Evolutionary conservation across 306 rosid genomes (phyloP).

Genomic region (Pachyrhizus erosus): DNA sequence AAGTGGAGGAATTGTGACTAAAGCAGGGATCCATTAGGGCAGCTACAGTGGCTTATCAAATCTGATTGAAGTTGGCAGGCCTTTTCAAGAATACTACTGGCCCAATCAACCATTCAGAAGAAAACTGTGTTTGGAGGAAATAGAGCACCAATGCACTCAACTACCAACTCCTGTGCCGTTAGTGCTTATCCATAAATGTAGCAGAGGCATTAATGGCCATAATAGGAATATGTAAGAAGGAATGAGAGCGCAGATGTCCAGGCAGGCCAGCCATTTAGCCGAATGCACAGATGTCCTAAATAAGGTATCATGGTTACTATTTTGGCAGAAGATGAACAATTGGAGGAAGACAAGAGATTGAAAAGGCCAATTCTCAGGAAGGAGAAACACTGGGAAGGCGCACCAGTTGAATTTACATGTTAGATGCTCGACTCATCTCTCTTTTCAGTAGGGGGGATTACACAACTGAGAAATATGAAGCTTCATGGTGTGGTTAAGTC

Average conservation of each 20-base stretch:
- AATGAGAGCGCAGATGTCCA: neutral
- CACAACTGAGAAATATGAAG: neutral
- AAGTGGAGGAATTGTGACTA: neutral
- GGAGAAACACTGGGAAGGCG: neutral
- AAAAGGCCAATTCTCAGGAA: neutral
- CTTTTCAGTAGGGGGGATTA: neutral
- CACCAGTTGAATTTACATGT: neutral
- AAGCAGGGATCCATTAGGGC: neutral
- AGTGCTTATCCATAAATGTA: neutral
- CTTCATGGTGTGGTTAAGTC: neutral
- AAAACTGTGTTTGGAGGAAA: neutral
- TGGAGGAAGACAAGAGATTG: slow-evolving; percentile 1
- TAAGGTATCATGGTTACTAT: neutral
- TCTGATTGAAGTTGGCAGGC: neutral
- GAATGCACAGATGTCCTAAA: neutral
- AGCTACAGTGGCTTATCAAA: neutral
- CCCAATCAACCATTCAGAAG: neutral
- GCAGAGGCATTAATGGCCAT: neutral
- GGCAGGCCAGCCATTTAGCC: neutral
- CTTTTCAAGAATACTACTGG: neutral
- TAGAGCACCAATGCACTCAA: neutral
- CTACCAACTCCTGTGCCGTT: neutral
- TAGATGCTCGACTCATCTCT: neutral
- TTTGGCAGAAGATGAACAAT: neutral
- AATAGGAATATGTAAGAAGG: neutral